Percentiles rank a stretch among this genome's conserved stretches.
phyloP scores from a whole-genome alignment of 306 rosid genomes.

The Oemleria cerasiformis region DNA sequence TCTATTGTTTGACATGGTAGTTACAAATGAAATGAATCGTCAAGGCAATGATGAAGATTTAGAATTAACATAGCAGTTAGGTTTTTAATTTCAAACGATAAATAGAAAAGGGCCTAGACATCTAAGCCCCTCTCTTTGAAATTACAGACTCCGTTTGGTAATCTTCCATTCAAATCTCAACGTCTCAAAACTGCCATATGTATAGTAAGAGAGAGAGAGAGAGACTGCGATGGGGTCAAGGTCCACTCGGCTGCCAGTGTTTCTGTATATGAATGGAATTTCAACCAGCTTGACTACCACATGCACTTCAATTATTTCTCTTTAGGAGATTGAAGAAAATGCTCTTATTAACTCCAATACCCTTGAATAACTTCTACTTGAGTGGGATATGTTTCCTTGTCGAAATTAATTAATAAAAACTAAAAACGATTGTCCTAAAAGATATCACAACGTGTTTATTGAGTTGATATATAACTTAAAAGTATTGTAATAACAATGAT shows the following conservation, averaged over 20 bases:
- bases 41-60: slow-evolving; percentile 14
- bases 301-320: background rate
- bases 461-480: too few relatives aligned
- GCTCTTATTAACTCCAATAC: background rate
- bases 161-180: slow-evolving; percentile 23
- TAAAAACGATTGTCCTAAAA: background rate
- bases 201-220: background rate
- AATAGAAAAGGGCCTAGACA: slow-evolving; percentile 13
- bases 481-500: too few relatives aligned
- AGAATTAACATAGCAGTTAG: background rate
- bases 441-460: too few relatives aligned
- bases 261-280: background rate
- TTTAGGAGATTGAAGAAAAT: background rate
- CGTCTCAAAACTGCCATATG: slow-evolving; percentile 37
- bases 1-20: background rate
- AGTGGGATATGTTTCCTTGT: background rate
- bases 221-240: slow-evolving; percentile 3
- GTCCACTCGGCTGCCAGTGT: slow-evolving; percentile 2
- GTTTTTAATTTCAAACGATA: slow-evolving; percentile 15
- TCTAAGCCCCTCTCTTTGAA: slow-evolving; percentile 4
- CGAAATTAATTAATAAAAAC: background rate
- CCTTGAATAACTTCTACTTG: background rate
- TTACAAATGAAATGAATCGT: background rate
- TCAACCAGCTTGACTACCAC: background rate
- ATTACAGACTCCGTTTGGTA: slow-evolving; percentile 10